Base-by-base conservation (phyloP, 805 yeast species). In the Ogataea neopini region DNA sequence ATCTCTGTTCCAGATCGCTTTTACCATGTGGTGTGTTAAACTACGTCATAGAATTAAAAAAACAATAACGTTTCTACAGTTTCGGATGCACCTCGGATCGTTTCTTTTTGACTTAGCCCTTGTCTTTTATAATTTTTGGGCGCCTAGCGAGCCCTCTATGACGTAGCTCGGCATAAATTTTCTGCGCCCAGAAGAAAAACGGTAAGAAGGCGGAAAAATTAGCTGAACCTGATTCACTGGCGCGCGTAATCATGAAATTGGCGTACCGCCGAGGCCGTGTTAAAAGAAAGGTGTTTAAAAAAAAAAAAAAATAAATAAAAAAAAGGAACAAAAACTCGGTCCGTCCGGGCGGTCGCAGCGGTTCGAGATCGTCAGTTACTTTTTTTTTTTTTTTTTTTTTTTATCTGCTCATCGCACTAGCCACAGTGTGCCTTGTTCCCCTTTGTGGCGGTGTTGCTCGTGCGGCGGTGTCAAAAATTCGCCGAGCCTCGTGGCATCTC, bases 101-200 rank as follows among this genome's bases (percentile, higher is more conserved):
- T 39, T 39, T 39, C 33, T 39, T 39, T 39, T 39, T 25, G 33
- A 9, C n/a, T 10, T 10, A 6, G 17, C 13, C 28, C 30, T 39
- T 39, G 42, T 39, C 19, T 18, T 9, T 4, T 3, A 7, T 13
- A 17, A n/a, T 39, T 39, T 39, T 25, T 26, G 42, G 42, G 42
- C 42, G 30, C 34, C 34, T 39, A 39, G 42, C 33, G 42, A 39
- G 42, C 33, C 42, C 33, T 25, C 42, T 39, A 39, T 39, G 42
- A 39, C 42, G 42, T 39, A 25, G 42, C 15, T 39, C 42, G 42
- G 42, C 33, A 25, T 39, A 25, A 39, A 26, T 39, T 26, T 39
- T 25, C 42, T 25, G 42, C 30, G n/a, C 14, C 17, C 28, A 25
- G 40, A 17, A 22, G 40, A 9, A 14, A 10, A 39, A 15, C 23